A percentile compares a stretch with the other conserved stretches of the same genome.
Evolutionary conservation across 345 rosid species (phyloP).

Genomic region (Syzygium jambos): DNA sequence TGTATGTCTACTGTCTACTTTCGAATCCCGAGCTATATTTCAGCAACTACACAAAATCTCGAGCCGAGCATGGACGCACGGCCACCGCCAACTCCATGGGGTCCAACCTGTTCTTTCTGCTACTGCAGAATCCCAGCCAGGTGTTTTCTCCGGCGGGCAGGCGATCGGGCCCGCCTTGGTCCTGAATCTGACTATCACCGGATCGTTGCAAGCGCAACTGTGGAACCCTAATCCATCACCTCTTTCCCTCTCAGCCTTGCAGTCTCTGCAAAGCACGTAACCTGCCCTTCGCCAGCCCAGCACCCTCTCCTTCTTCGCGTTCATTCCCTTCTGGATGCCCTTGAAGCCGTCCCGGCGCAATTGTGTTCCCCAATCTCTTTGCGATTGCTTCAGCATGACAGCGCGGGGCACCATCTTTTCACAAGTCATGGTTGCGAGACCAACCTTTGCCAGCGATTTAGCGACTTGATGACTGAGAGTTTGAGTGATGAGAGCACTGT

Average conservation of each 20-base stretch:
- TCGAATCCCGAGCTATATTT: not conserved
- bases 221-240: not conserved
- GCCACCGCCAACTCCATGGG: not conserved
- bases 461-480: not conserved
- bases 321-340: not conserved
- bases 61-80: not conserved
- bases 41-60: not conserved
- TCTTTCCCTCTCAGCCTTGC: not conserved
- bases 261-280: not conserved
- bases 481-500: not conserved
- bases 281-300: not conserved
- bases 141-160: not conserved
- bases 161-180: not conserved
- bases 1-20: not conserved
- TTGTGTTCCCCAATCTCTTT: not conserved
- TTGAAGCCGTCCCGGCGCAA: not conserved
- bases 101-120: not conserved
- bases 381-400: not conserved
- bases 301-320: not conserved
- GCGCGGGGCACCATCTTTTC: not conserved
- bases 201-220: not conserved
- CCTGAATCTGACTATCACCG: not conserved
- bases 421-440: not conserved
- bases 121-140: accelerated
- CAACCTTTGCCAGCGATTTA: not conserved